A percentile compares a stretch with the other conserved stretches of the same genome.
phyloP scores from a whole-genome alignment of 2,329 filamentous ascomycete species.

The Colletotrichum chlorophyti region DNA sequence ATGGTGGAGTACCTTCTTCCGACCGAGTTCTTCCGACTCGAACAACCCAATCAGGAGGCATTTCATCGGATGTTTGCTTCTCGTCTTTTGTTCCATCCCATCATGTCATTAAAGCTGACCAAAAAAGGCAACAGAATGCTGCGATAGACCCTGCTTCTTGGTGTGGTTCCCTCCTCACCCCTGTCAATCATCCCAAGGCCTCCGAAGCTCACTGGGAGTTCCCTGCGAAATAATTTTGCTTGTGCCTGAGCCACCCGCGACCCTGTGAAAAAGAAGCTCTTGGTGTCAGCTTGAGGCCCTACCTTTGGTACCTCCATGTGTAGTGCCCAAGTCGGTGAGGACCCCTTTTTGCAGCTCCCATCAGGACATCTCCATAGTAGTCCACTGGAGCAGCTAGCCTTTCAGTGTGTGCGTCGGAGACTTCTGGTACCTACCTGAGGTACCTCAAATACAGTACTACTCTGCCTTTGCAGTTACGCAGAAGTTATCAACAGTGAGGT shows the following conservation, averaged over 20 bases:
- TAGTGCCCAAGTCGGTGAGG: no score
- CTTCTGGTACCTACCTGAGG: no score
- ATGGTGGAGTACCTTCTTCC: no score
- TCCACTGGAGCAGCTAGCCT: neutral
- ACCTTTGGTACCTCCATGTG: neutral
- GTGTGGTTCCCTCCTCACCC: neutral
- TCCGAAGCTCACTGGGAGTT: neutral
- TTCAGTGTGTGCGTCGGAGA: no score
- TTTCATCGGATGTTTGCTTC: no score
- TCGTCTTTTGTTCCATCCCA: constrained; percentile 7
- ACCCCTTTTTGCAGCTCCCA: no score
- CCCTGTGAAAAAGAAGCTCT: no score
- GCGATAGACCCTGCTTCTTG: constrained; percentile 3
- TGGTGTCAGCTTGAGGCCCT: no score
- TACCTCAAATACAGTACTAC: no score
- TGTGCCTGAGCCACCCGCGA: neutral
- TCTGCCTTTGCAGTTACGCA: no score
- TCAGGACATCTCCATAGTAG: neutral
- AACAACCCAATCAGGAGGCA: no score
- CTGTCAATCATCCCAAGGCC: constrained; percentile 1
- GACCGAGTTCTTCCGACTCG: no score
- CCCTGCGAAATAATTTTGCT: neutral
- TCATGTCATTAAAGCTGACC: constrained; percentile 18
- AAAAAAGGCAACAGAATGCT: constrained; percentile 12
- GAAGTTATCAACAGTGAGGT: neutral